phyloP scores from a whole-genome alignment of 768 basidiomycete species.

The Tricholoma furcatifolium region DNA sequence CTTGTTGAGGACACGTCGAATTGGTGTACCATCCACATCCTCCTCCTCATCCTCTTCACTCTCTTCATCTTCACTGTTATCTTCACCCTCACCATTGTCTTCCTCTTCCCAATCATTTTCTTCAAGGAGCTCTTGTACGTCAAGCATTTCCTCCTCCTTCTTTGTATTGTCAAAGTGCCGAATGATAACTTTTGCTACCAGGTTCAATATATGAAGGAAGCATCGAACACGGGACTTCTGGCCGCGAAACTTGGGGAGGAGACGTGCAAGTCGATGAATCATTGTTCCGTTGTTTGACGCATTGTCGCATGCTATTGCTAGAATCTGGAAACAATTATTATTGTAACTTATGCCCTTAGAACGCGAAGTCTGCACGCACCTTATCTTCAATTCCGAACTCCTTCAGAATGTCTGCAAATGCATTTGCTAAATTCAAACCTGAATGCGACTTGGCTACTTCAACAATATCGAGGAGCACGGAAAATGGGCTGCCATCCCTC shows the following conservation, averaged over 20 bases:
- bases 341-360: slow-evolving; percentile 5
- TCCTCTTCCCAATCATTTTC: too few relatives aligned
- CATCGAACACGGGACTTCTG: too few relatives aligned
- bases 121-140: not conserved
- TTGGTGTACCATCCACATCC: slow-evolving; percentile 3
- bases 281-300: slow-evolving; percentile 33
- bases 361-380: slow-evolving; percentile 17
- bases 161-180: slow-evolving; percentile 27
- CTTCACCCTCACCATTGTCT: not conserved
- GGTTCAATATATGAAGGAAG: too few relatives aligned
- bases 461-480: slow-evolving; percentile 20
- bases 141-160: slow-evolving; percentile 6
- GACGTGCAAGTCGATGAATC: slow-evolving; percentile 24
- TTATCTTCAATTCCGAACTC: slow-evolving; percentile 30
- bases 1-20: not conserved
- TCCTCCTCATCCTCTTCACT: slow-evolving; percentile 20
- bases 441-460: slow-evolving; percentile 32
- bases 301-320: too few relatives aligned
- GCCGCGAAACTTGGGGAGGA: too few relatives aligned
- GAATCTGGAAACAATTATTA: slow-evolving; percentile 17
- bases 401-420: slow-evolving; percentile 25
- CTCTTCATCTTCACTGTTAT: not conserved
- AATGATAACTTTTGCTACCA: too few relatives aligned
- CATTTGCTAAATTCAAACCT: slow-evolving; percentile 28
- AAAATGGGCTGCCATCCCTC: slow-evolving; percentile 22